Conservation (phyloP, 2,329 filamentous ascomycete genomes). For the Monilinia vaccinii-corymbosi region DNA sequence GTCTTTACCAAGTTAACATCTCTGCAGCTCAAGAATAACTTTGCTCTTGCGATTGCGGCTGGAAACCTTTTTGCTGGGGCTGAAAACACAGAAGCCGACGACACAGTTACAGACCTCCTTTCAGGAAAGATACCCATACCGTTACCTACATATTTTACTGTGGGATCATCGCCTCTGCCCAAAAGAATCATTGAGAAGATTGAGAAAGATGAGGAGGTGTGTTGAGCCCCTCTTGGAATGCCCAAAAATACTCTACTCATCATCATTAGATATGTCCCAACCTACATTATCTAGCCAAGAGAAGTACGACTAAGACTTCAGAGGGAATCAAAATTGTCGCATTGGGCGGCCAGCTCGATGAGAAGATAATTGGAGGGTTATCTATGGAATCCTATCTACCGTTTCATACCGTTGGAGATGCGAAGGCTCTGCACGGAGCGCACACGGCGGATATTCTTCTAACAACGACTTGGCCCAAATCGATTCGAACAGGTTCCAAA, state of each 20-base stretch:
- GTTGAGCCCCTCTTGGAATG: conserved; percentile 15
- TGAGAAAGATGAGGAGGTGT: conserved; percentile 53
- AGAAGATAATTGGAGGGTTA: conserved; percentile 49
- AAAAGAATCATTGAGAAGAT: conserved; percentile 61
- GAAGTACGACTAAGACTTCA: conserved; percentile 66
- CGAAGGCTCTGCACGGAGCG: conserved; percentile 64
- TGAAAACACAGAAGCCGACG: conserved; percentile 49
- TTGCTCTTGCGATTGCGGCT: conserved; percentile 73
- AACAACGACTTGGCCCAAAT: conserved; percentile 76
- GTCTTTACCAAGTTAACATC: conserved; percentile 73
- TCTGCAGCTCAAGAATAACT: conserved; percentile 79
- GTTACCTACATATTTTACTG: conserved; percentile 82
- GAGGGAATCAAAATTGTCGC: conserved; percentile 84
- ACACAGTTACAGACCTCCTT: conserved; percentile 54
- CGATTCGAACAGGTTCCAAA: conserved; percentile 60
- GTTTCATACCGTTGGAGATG: conserved; percentile 68
- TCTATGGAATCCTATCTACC: conserved; percentile 69
- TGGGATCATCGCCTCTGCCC: conserved; percentile 68
- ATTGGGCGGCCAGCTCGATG: conserved; percentile 65
- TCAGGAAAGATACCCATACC: conserved; percentile 65
- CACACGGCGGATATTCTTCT: conserved; percentile 78
- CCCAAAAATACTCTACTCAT: conserved; percentile 2
- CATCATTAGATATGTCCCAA: conserved; percentile 67
- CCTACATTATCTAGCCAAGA: conserved; percentile 44
- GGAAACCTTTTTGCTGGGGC: conserved; percentile 77